phyloP scores from a whole-genome alignment of 495 filamentous ascomycete species.

The Lophiotrema nucula region DNA sequence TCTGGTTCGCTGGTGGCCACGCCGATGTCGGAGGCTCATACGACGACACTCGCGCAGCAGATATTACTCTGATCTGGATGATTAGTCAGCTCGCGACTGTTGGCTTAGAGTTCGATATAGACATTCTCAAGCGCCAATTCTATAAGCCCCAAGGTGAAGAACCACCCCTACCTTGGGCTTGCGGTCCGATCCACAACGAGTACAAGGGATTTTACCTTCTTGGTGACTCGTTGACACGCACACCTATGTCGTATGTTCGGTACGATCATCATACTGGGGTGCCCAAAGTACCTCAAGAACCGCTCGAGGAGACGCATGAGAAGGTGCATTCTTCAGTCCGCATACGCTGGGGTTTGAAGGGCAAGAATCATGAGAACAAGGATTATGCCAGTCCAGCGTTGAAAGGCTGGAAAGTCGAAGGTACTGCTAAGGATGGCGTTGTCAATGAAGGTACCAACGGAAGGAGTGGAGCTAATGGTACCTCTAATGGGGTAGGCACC shows the following conservation, averaged over 20 bases:
- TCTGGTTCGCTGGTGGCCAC: conserved; percentile 30
- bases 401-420: conserved; percentile 5
- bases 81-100: conserved; percentile 32
- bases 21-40: conserved; percentile 29
- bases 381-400: conserved; percentile 7
- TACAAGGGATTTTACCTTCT: conserved; percentile 9
- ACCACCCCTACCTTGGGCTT: conserved; percentile 62
- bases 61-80: conserved; percentile 42
- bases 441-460: too few relatives aligned
- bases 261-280: conserved; percentile 10
- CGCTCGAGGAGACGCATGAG: conserved; percentile 4
- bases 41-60: conserved; percentile 32
- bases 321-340: conserved; percentile 20
- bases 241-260: conserved; percentile 8
- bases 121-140: conserved; percentile 74
- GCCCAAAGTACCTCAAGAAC: conserved; percentile 8
- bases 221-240: conserved; percentile 69
- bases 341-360: conserved; percentile 6
- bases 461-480: not conserved
- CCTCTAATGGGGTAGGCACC: not conserved
- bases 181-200: conserved; percentile 59
- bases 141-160: conserved; percentile 33
- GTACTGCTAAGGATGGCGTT: not conserved
- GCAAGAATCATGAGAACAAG: conserved; percentile 5
- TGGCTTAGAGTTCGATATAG: conserved; percentile 55